Conservation (phyloP, 169 alveolate species). For the Cryptosporidium canis region DNA sequence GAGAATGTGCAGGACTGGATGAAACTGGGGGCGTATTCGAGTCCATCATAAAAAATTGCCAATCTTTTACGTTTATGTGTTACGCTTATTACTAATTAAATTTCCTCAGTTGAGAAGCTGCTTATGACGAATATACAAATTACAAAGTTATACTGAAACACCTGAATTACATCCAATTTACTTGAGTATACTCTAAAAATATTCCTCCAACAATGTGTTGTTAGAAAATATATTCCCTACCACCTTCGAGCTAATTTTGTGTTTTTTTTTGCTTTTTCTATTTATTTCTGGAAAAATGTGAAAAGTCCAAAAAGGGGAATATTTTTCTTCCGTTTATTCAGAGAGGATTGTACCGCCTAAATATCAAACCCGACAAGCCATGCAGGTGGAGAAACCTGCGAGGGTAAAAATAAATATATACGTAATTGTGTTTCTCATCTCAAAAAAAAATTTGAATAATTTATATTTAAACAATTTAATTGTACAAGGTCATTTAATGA, state of each 20-base stretch:
- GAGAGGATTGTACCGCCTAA: conserved; percentile 75
- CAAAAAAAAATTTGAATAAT: background rate
- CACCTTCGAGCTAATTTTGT: background rate
- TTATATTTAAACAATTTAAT: background rate
- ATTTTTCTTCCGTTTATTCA: conserved; percentile 52
- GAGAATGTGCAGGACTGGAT: conserved; percentile 73
- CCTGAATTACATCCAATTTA: background rate
- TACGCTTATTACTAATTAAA: background rate
- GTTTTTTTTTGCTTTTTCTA: background rate
- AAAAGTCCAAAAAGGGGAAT: conserved; percentile 68
- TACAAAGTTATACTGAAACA: background rate
- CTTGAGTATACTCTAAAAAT: background rate
- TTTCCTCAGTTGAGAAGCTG: background rate
- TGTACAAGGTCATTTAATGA: background rate
- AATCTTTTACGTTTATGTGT: background rate
- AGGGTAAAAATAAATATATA: conserved; percentile 44
- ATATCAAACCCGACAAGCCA: conserved; percentile 74
- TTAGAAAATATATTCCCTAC: background rate
- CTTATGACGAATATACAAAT: background rate
- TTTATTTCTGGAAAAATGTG: background rate
- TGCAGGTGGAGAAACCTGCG: conserved; percentile 74
- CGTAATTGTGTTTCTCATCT: conserved; percentile 17
- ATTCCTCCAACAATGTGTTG: background rate
- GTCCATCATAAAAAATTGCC: conserved; percentile 7
- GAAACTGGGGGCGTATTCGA: conserved; percentile 70